Evolutionary conservation across 129 eudicot genomes (phyloP).

Genomic region (Ambrosia trifida): DNA sequence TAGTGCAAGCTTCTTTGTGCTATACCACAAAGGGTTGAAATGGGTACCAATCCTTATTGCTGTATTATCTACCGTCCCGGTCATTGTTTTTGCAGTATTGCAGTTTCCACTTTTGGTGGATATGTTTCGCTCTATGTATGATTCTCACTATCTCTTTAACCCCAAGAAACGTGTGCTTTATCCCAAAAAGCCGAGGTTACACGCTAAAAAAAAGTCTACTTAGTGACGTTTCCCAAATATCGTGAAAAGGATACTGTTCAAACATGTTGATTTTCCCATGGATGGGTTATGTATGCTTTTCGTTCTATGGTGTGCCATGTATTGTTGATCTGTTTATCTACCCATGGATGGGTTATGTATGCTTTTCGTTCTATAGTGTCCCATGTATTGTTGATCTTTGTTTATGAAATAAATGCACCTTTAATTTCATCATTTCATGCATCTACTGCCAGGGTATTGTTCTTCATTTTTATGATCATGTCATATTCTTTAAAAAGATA

Average conservation of each 20-base stretch:
- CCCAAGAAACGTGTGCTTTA: constrained; percentile 20
- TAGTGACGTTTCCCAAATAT: background rate
- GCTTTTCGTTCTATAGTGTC: background rate
- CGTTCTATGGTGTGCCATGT: background rate
- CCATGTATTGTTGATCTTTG: background rate
- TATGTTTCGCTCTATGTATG: constrained; percentile 19
- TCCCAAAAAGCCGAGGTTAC: background rate
- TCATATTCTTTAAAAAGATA: no score
- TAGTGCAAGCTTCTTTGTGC: constrained; percentile 29
- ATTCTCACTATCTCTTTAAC: constrained; percentile 13
- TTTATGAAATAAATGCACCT: no score
- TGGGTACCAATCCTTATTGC: constrained; percentile 26
- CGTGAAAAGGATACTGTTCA: background rate
- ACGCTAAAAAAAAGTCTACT: background rate
- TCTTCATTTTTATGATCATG: no score
- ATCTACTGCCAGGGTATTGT: no score
- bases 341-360: background rate
- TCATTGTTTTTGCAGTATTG: constrained; percentile 15
- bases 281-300: background rate
- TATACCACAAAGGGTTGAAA: constrained; percentile 20
- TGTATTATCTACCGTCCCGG: background rate
- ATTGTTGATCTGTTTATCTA: background rate
- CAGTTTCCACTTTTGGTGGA: constrained; percentile 23
- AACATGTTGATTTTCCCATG: background rate
- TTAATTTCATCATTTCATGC: no score